Evolutionary conservation across 345 rosid genomes (phyloP), one percentile per base, ranked within the genome.

Genomic region (Dimocarpus longan): DNA sequence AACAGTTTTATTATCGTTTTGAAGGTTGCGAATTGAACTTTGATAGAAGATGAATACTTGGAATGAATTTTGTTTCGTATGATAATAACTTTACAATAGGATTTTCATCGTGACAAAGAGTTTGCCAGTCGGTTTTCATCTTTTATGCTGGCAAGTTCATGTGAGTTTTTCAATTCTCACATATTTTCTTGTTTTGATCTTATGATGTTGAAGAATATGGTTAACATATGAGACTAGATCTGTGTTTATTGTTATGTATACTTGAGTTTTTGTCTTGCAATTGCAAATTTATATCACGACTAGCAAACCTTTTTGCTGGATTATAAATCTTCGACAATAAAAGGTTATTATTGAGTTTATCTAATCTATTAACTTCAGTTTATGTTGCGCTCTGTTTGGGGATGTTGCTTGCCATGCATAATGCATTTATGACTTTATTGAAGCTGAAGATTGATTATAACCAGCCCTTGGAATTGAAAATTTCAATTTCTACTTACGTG

Each of bases 81-180:
- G 44, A 66, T 12, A 60, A 0, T 10, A 56, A 40, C 48, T 42
- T 32, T 50, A 57, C 5, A 32, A 66, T 37, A 71, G 54, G 32
- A 10, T 67, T 48, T 54, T 32, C 9, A 13, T 75, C 26, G 48
- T 10, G 39, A 26, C 66, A 24, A 24, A 57, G 46, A 39, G 75
- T 28, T 62, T 19, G 43, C 13, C 70, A 19, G 57, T 57, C 10
- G n/a, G 22, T 68, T 68, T 80, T 66, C 54, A 16, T 65, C 81
- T 48, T 73, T 78, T 13, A 24, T 71, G 76, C 70, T 66, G 77
- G 72, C 70, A 54, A 66, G 22, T 64, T 65, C 6, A 52, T 65
- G 42, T 43, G 68, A 43, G 32, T 57, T 59, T 16, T 56, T 68
- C 39, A 56, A 39, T 68, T 76, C 57, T 48, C 48, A 48, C 32